Base-by-base conservation (phyloP, 2,329 filamentous ascomycete species). In the Didymella glomerata region DNA sequence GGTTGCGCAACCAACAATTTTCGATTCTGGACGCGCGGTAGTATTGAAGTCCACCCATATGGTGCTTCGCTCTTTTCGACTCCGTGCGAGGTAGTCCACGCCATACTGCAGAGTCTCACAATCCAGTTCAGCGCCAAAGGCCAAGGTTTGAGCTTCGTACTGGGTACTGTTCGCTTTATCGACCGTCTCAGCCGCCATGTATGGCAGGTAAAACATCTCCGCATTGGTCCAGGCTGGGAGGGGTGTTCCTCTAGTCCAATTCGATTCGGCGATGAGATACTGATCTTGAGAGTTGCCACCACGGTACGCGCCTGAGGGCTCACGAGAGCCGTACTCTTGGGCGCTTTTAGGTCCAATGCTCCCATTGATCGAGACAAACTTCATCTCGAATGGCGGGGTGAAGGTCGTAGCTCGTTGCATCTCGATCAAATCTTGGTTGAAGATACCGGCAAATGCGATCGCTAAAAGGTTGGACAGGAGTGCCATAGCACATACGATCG, bases 401-500 rank as follows among this genome's bases (percentile, higher is more conserved):
- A 74, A 64, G 0, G n/a, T 52, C 0, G 48, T 41, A 0, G 59
- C 16, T 6, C 54, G 48, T 9, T 48, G 46, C 5, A 76, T 60
- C 1, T 54, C 24, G 2, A 66, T 54, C 0, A 62, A 54, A 0
- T 60, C 50, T 13, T 85, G 80, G 22, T 81, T 76, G 54, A 88
- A 84, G 0, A 88, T 60, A 0, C 81, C 82, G 54, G 82, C 77
- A 0, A 88, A 74, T 0, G 83, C 78, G 2, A 88, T 77, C 0
- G 85, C 80, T 0, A 88, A 76, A 0, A 87, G 47, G 46, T 88
- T 88, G 0, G 82, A 78, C 0, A 86, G 69, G 0, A 88, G 58
- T 0, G 83, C 78, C 54, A 84, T 80, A 0, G 72, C 5, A 53
- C 85, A 86, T 0, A 88, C 75, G 0, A 78, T 42, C 0, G 71